Conservation (phyloP, 306 rosid genomes). For the Rubus parviflorus region DNA sequence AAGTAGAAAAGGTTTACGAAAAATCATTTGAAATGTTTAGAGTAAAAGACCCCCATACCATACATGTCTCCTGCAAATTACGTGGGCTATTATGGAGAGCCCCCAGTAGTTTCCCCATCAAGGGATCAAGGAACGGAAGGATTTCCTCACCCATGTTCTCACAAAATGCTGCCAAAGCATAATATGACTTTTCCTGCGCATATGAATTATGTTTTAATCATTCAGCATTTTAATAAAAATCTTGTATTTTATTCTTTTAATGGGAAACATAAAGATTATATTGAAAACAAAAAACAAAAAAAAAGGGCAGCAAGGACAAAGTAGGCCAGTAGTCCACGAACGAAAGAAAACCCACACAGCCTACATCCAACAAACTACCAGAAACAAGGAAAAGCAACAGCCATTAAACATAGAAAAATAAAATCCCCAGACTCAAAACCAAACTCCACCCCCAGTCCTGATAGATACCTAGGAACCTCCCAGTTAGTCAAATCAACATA, state of each 20-base stretch:
- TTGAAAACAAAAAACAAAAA: neutral
- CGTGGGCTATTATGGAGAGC: constrained; percentile 85
- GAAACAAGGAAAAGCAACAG: neutral
- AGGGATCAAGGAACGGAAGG: constrained; percentile 89
- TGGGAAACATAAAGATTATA: neutral
- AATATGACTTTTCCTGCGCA: constrained; percentile 93
- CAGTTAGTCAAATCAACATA: neutral
- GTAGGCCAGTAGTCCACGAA: neutral
- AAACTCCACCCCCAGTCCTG: neutral
- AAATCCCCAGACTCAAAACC: neutral
- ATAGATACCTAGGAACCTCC: neutral
- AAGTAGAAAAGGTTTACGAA: neutral
- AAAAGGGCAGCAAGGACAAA: neutral
- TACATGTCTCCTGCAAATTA: constrained; percentile 96
- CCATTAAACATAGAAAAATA: neutral
- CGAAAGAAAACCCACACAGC: neutral
- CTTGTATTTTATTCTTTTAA: neutral
- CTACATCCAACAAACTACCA: neutral
- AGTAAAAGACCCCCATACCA: constrained; percentile 55
- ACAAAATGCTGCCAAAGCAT: constrained; percentile 98
- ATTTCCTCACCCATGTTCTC: constrained; percentile 99
- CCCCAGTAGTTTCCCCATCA: constrained; percentile 81
- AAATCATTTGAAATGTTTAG: constrained; percentile 21
- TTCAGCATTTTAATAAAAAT: neutral
- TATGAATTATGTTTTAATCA: constrained; percentile 25